phyloP scores from a whole-genome alignment of 2,329 filamentous ascomycete genomes.

The Neonectria sp. region DNA sequence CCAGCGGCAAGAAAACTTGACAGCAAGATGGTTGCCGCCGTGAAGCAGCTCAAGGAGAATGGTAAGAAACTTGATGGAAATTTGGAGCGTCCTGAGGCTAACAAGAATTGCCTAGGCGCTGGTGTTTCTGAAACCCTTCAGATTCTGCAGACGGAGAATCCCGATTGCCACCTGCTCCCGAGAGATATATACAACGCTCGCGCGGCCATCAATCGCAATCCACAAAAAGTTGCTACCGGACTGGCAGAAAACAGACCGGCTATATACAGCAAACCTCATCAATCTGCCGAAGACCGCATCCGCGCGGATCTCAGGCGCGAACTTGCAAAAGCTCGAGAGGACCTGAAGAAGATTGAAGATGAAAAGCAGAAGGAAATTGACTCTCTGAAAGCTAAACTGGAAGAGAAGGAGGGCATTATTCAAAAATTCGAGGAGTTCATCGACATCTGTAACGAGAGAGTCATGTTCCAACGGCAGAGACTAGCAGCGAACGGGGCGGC shows the following conservation, averaged over 20 bases:
- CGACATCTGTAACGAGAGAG: conserved; percentile 77
- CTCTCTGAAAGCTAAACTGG: conserved; percentile 70
- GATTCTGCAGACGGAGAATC: conserved; percentile 75
- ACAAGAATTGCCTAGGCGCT: conserved; percentile 66
- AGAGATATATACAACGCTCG: conserved; percentile 78
- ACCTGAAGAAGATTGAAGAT: conserved; percentile 68
- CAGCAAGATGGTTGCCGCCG: conserved; percentile 77
- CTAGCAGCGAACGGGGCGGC: conserved; percentile 54
- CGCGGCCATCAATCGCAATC: conserved; percentile 77
- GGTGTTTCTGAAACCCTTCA: conserved; percentile 77
- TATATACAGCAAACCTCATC: conserved; percentile 77
- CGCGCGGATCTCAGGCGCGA: conserved; percentile 73
- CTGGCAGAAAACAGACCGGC: conserved; percentile 74
- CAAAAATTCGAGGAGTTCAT: conserved; percentile 79
- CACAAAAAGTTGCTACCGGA: conserved; percentile 71
- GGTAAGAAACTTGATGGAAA: conserved; percentile 59
- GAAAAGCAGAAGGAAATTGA: conserved; percentile 72
- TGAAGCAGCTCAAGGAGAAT: conserved; percentile 76
- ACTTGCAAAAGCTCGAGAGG: conserved; percentile 71
- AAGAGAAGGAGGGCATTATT: conserved; percentile 75
- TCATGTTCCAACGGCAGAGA: conserved; percentile 74
- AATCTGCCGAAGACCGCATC: conserved; percentile 75
- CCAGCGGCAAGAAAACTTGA: conserved; percentile 77
- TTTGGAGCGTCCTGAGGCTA: conserved; percentile 39
- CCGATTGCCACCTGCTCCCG: conserved; percentile 74